A percentile compares a stretch with the other conserved stretches of the same genome.
Evolutionary conservation across 108 stramenopile species (phyloP).

Genomic region (Schizochytrium sp.): DNA sequence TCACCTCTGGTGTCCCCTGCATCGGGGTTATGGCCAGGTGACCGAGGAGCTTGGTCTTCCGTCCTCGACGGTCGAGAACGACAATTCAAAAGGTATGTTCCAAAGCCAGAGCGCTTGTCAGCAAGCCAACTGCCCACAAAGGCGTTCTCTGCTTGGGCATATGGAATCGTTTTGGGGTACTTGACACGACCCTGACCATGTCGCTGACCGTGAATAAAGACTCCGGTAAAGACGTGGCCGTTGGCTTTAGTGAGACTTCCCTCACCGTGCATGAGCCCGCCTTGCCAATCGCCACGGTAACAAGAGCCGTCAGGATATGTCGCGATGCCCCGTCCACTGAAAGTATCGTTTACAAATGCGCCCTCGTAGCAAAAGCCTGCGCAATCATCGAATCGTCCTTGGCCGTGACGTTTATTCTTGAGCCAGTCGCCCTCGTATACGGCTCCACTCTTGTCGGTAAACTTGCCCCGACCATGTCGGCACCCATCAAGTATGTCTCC

Average conservation of each 20-base stretch:
- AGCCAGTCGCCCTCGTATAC: slow-evolving; percentile 53
- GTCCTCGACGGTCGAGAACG: too few species aligned
- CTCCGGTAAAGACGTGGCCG: background rate
- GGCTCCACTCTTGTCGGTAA: slow-evolving; percentile 38
- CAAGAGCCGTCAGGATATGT: slow-evolving; percentile 42
- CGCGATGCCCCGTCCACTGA: slow-evolving; percentile 59
- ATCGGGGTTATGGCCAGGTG: too few species aligned
- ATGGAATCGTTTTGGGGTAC: background rate
- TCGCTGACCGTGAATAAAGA: background rate
- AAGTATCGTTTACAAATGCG: slow-evolving; percentile 53
- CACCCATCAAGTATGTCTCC: slow-evolving; percentile 43
- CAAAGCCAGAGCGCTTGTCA: background rate
- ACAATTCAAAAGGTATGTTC: background rate
- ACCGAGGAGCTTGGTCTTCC: too few species aligned
- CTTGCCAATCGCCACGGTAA: slow-evolving; percentile 23
- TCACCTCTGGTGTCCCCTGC: too few species aligned
- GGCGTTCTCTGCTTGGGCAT: background rate
- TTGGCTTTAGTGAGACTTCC: slow-evolving; percentile 12
- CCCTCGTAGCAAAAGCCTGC: slow-evolving; percentile 62
- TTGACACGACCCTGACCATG: background rate
- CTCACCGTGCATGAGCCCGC: slow-evolving; percentile 38
- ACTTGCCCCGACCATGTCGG: slow-evolving; percentile 35
- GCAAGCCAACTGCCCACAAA: background rate
- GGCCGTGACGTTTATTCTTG: slow-evolving; percentile 21
- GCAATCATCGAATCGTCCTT: background rate